Evolutionary conservation across 2,329 filamentous ascomycete species (phyloP).

Genomic region (Cryphonectria nitschkei): DNA sequence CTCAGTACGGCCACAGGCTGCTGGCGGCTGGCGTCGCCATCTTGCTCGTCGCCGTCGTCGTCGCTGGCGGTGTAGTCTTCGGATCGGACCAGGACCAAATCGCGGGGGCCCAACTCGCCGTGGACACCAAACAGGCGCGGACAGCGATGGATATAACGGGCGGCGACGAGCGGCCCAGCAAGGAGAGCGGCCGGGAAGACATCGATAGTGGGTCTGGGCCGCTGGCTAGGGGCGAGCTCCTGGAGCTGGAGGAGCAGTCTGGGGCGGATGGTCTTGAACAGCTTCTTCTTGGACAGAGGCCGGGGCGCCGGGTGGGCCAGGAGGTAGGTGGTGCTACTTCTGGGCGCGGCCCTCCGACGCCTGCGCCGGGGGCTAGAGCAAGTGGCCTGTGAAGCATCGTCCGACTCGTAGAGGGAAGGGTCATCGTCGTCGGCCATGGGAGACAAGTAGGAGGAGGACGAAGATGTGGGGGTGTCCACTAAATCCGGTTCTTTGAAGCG

Average conservation of each 20-base stretch:
- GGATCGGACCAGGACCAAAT: slow-evolving; percentile 73
- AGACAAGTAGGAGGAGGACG: slow-evolving; percentile 15
- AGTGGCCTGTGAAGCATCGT: slow-evolving; percentile 35
- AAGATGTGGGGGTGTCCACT: slow-evolving; percentile 27
- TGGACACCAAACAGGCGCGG: slow-evolving; percentile 67
- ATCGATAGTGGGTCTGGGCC: slow-evolving; percentile 71
- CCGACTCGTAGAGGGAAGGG: slow-evolving; percentile 48
- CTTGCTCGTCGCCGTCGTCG: slow-evolving; percentile 53
- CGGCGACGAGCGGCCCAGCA: slow-evolving; percentile 58
- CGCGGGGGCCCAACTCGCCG: slow-evolving; percentile 67
- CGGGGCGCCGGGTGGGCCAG: slow-evolving; percentile 70
- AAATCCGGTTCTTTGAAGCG: slow-evolving; percentile 49
- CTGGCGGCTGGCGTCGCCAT: slow-evolving; percentile 39
- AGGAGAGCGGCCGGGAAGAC: slow-evolving; percentile 71
- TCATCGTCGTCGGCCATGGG: slow-evolving; percentile 54
- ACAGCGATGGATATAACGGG: slow-evolving; percentile 62
- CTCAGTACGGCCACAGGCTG: slow-evolving; percentile 72
- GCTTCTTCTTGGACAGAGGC: slow-evolving; percentile 62
- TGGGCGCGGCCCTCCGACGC: slow-evolving; percentile 50
- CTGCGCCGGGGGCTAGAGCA: slow-evolving; percentile 29
- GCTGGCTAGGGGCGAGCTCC: slow-evolving; percentile 58
- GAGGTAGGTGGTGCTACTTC: slow-evolving; percentile 65
- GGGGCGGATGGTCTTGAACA: slow-evolving; percentile 69
- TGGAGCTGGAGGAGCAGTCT: slow-evolving; percentile 74
- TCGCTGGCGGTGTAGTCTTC: slow-evolving; percentile 62